Conservation (phyloP, 148 eudicot species). For the Dysphania ambrosioides region DNA sequence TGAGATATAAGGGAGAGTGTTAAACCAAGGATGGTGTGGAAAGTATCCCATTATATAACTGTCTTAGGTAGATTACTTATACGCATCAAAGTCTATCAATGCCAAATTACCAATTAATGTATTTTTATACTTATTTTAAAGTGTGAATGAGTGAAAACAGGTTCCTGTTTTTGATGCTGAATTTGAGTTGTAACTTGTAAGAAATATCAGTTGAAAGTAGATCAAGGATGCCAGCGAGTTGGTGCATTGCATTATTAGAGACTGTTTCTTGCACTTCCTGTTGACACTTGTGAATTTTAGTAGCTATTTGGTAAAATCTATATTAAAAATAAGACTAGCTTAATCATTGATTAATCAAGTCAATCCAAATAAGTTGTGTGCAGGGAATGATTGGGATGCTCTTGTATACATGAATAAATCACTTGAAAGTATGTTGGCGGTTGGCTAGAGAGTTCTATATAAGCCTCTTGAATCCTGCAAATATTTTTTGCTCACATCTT, state of each 20-base stretch:
- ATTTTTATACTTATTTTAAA: too few relatives aligned
- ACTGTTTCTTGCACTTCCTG: constrained; percentile 3
- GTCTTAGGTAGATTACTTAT: constrained; percentile 19
- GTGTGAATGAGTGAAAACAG: background rate
- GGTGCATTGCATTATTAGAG: constrained; percentile 10
- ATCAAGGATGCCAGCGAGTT: constrained; percentile 17
- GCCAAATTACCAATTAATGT: background rate
- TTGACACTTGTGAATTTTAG: constrained; percentile 18
- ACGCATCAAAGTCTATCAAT: constrained; percentile 24
- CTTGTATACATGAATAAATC: too few relatives aligned
- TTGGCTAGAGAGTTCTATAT: background rate
- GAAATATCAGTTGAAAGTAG: constrained; percentile 1
- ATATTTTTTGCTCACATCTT: too few relatives aligned
- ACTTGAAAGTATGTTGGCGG: too few relatives aligned
- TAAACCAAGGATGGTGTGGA: constrained; percentile 2
- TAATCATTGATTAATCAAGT: background rate
- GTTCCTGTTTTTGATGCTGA: constrained; percentile 5
- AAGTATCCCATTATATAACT: constrained; percentile 9
- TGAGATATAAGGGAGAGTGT: background rate
- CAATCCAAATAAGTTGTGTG: background rate
- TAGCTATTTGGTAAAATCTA: constrained; percentile 5
- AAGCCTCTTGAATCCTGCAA: too few relatives aligned
- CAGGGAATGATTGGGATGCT: constrained; percentile 7
- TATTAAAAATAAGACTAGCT: background rate
- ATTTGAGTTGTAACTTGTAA: constrained; percentile 24